A percentile compares a stretch with the other conserved stretches of the same genome.
These are phyloP conservation scores for Periconia digitata DNA, from an alignment of 2,329 filamentous ascomycete species.

Conservation along the genomic window DNA sequence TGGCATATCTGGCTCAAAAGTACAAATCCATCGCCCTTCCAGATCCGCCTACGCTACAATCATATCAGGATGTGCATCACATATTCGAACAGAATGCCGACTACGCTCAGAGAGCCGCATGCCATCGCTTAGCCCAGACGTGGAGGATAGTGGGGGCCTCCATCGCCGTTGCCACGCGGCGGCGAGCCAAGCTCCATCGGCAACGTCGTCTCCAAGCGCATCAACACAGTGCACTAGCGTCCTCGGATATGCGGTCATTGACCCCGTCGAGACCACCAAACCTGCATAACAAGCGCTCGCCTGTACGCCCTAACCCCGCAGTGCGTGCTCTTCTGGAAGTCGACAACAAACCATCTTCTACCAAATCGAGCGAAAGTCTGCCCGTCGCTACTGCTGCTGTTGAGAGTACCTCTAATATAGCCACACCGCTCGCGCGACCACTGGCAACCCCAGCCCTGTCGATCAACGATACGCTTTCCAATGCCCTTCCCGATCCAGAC, in stretches of 20 bases:
- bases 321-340: conserved; percentile 35
- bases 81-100: conserved; percentile 57
- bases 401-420: conserved; percentile 58
- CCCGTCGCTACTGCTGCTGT: conserved; percentile 19
- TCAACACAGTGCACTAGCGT: conserved; percentile 14
- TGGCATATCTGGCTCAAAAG: conserved; percentile 48
- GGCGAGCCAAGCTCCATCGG: conserved; percentile 38
- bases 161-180: conserved; percentile 52
- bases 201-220: conserved; percentile 25
- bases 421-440: conserved; percentile 58
- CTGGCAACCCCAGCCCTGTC: conserved; percentile 13
- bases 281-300: conserved; percentile 24
- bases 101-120: conserved; percentile 53
- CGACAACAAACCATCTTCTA: conserved; percentile 35
- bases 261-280: conserved; percentile 16
- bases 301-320: conserved; percentile 29
- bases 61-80: conserved; percentile 38
- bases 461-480: conserved; percentile 7
- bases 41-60: conserved; percentile 42
- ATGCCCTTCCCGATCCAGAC: conserved; percentile 39
- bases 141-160: conserved; percentile 60
- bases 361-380: neutral
- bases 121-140: conserved; percentile 58
- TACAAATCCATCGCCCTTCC: conserved; percentile 45
- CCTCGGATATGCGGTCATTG: conserved; percentile 11